phyloP scores from a whole-genome alignment of 257 asterid genomes.

The Solanum pimpinellifolium region DNA sequence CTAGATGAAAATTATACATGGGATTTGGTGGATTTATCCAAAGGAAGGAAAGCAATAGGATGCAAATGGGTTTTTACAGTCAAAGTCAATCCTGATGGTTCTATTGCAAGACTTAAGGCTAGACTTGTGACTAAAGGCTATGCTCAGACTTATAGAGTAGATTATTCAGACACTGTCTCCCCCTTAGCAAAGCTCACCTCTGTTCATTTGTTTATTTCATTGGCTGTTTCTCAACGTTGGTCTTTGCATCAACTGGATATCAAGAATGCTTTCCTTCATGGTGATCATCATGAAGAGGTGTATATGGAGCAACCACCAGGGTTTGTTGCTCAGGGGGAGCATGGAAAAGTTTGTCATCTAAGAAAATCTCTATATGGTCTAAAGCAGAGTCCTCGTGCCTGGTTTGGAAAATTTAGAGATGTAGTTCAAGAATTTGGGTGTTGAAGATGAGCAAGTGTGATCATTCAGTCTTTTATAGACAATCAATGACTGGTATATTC shows the following conservation, averaged over 20 bases:
- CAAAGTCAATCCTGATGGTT: background rate
- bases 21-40: background rate
- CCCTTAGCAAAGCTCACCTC: background rate
- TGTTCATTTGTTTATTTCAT: background rate
- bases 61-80: background rate
- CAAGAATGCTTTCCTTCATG: background rate
- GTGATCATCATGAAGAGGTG: background rate
- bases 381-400: no score
- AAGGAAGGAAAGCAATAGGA: background rate
- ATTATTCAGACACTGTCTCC: background rate
- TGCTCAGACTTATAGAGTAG: background rate
- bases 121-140: background rate
- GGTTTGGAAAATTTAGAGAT: no score
- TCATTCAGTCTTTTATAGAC: no score
- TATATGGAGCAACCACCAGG: background rate
- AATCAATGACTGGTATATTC: no score
- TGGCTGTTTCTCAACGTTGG: background rate
- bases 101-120: background rate
- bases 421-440: no score
- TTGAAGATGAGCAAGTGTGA: no score
- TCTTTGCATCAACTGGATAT: background rate
- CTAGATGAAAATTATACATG: background rate
- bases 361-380: no score
- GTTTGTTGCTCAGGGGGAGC: no score
- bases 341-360: no score